phyloP scores from a whole-genome alignment of 1,284 basidiomycete genomes.

The Fistulinella cinereoalba region DNA sequence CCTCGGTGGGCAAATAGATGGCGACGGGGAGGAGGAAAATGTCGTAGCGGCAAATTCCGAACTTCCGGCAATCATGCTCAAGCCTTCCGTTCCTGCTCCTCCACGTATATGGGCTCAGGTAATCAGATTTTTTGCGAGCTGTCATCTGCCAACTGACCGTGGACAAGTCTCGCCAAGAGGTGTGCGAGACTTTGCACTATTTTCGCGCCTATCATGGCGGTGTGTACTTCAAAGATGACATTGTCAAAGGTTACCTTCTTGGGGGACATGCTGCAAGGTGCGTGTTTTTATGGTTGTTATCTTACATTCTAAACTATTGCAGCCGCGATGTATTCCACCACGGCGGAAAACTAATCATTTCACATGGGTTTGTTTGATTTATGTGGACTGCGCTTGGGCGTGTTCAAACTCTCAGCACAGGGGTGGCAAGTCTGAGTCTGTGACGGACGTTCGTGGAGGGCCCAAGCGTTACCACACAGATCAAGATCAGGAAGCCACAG shows the following conservation, averaged over 20 bases:
- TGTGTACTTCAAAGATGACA: conserved; percentile 62
- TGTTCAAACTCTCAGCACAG: conserved; percentile 33
- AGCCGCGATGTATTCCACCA: conserved; percentile 69
- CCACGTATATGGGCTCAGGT: conserved; percentile 59
- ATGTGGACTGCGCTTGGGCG: neutral
- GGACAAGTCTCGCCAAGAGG: conserved; percentile 69
- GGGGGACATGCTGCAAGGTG: conserved; percentile 66
- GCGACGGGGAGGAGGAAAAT: conserved; percentile 7
- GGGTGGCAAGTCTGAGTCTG: conserved; percentile 64
- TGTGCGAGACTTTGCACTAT: conserved; percentile 72
- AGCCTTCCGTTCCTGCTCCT: conserved; percentile 34
- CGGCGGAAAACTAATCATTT: conserved; percentile 67
- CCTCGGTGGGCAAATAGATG: conserved; percentile 5
- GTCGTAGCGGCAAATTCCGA: neutral
- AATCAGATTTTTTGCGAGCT: conserved; percentile 9
- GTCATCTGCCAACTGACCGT: conserved; percentile 7
- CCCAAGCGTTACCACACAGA: conserved; percentile 40
- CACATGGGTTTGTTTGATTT: conserved; percentile 60
- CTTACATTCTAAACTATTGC: conserved; percentile 8
- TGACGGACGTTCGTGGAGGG: conserved; percentile 41
- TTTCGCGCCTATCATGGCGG: conserved; percentile 77
- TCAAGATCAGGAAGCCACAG: conserved; percentile 59
- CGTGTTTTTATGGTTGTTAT: conserved; percentile 14
- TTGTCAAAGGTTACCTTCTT: conserved; percentile 70
- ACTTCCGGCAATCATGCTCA: conserved; percentile 10